Base-by-base conservation (phyloP, 2,329 filamentous ascomycete genomes). In the Botrytis medusae region DNA sequence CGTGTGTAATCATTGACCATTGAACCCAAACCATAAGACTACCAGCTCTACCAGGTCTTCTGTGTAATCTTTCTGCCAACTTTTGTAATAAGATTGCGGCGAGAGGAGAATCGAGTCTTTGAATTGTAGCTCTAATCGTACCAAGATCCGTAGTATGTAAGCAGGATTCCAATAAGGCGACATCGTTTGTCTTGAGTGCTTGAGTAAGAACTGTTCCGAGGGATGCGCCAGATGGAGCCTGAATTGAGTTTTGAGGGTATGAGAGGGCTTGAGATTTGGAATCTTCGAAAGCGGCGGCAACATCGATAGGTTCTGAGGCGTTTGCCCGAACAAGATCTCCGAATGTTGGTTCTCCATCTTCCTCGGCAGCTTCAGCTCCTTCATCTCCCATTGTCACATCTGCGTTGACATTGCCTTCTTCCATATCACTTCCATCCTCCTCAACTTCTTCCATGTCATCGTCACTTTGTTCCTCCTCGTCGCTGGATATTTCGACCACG, bases 21-120 rank as follows among this genome's bases (percentile, higher is more conserved):
- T 98, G 95, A 61, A 98, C 92, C 95, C 96, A 99, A 25, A 92
- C 89, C 88, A 98, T 95, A 46, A 99, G 88, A 80, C 91, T 93
- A 69, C 95, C 94, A 22, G 96, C 95, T 72, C 96, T 90, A 5
- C 95, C 96, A 1, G 96, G 96, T 62, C 94, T 90, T 77, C 92
- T 89, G 83, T 97, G 92, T 81, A 99, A 89, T 74, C 95, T 89
- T 78, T 97, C 92, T 14, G 96, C 93, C 69, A 99, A 88, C 82
- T 93, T 94, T 79, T 91, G 90, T 73, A 99, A 88, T 16, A 99
- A 87, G 12, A 85, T 87, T 51, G 90, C 91, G 10, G 96, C 95
- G 37, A 98, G 89, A 4, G 90, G 88, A 42, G 94, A 97, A 78
- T 97, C 94, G 74, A 98, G 89, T 72, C 94, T 90, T 82, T 97